These are phyloP conservation scores for Trypethelium eluteriae DNA, from an alignment of 495 filamentous ascomycete genomes.

Conservation along the genomic window DNA sequence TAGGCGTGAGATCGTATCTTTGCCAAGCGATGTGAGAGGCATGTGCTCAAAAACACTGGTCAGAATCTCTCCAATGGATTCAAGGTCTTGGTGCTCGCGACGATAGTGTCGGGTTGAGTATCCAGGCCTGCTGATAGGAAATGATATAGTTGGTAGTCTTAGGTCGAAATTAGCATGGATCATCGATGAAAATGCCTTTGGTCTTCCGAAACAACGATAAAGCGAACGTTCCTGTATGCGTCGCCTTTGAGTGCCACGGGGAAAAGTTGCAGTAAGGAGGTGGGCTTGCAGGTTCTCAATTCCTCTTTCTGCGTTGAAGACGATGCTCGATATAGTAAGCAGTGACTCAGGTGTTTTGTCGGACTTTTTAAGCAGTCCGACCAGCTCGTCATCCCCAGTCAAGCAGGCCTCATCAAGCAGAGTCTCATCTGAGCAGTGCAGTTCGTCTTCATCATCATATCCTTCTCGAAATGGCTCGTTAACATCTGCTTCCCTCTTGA, in stretches of 20 bases:
- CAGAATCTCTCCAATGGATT: neutral
- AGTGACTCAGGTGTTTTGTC: neutral
- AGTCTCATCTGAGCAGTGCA: neutral
- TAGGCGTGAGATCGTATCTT: neutral
- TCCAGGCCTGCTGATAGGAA: too few relatives aligned
- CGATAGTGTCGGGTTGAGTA: too few relatives aligned
- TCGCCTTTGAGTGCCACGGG: neutral
- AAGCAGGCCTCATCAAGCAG: neutral
- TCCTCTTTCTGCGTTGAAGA: conserved; percentile 4
- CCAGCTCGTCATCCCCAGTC: neutral
- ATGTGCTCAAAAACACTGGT: neutral
- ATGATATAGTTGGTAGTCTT: neutral
- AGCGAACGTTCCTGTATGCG: neutral
- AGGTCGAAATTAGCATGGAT: conserved; percentile 4
- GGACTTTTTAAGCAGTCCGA: neutral
- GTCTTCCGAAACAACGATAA: neutral
- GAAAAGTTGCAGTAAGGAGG: neutral
- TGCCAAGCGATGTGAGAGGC: neutral
- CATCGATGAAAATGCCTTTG: neutral
- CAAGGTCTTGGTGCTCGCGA: neutral
- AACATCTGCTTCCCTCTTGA: neutral
- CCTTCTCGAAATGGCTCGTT: neutral
- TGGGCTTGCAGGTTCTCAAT: neutral
- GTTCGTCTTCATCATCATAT: neutral
- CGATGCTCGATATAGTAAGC: conserved; percentile 1